A percentile compares a stretch with the other conserved stretches of the same genome.
Conservation (phyloP, 2,329 filamentous ascomycete genomes). For the Rhynchosporium secalis region DNA sequence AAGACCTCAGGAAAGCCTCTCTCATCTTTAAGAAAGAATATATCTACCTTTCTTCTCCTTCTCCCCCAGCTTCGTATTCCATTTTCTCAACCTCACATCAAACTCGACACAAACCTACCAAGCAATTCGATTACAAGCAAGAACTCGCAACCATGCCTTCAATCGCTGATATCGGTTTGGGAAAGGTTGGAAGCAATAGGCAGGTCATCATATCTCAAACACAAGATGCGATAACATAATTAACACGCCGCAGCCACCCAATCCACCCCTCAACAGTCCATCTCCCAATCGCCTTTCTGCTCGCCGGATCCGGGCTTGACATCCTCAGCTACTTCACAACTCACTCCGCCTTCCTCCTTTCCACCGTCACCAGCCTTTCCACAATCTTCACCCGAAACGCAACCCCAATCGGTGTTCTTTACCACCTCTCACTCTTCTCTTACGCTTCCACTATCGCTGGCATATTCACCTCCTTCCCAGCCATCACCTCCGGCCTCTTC, state of each 20-base stretch:
- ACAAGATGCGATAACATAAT: background rate
- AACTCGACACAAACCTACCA: background rate
- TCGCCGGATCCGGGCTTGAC: constrained; percentile 4
- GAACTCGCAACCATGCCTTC: constrained; percentile 5
- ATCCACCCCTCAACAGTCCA: constrained; percentile 27
- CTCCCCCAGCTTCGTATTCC: background rate
- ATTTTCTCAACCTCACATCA: background rate
- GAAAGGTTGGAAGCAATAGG: constrained; percentile 12
- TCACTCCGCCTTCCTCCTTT: background rate
- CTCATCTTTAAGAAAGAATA: background rate
- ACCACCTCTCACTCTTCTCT: constrained; percentile 17
- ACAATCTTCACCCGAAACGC: constrained; percentile 11
- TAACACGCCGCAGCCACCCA: constrained; percentile 7
- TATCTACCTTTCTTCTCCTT: background rate
- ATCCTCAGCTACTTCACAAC: background rate
- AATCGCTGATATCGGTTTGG: constrained; percentile 5
- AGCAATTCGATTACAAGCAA: background rate
- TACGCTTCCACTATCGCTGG: constrained; percentile 20
- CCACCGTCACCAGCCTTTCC: background rate
- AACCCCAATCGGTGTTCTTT: background rate
- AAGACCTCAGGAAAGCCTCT: too few species aligned
- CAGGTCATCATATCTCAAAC: background rate
- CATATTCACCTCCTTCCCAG: constrained; percentile 24
- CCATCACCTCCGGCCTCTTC: constrained; percentile 19
- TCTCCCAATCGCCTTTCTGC: constrained; percentile 24